Base-by-base conservation (phyloP, 306 rosid species). In the Rosa lucieae region DNA sequence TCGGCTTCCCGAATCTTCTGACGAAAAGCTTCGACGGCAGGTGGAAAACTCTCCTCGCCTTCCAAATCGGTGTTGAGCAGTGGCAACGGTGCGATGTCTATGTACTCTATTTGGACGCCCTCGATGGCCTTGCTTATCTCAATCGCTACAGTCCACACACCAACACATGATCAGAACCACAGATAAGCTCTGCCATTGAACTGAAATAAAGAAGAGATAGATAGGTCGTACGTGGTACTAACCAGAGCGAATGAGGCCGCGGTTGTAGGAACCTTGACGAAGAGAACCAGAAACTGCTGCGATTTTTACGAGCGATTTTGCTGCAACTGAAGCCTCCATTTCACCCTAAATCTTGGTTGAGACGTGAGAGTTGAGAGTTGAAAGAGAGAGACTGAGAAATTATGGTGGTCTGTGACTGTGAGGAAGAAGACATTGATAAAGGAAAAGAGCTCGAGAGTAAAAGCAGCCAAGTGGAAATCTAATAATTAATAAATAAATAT, bases 1-100 rank as follows among this genome's bases (percentile, higher is more conserved):
- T 93, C 87, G 6, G 97, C 92, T 48, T 81, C 88, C 6, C 65
- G 89, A 84, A 93, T 87, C 77, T 86, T 86, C 59, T 46, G 67
- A 1, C 98, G 95, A 76, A 91, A 90, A 6, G 89, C 88, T 72
- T 93, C 89, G 5, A 93, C 89, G 48, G 46, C 77, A 12, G 88
- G 77, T 3, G 98, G 95, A 55, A 40, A 93, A 0, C 83, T 86
- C 0, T 93, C 92, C 0, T 84, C 32, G 18, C 65, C 67, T 44
- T 93, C 98, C 76, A 93, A 87, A 76, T 93, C 98, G 37, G 93
- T 91, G 82, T 90, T 89, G 51, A 89, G 77, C 81, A 93, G 42
- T 1, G 98, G 98, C 75, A 91, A 71, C 0, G 76, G 72, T 5
- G 95, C 77, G 49, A 93, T 90, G 59, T 91, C 97, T n/a, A 91